phyloP scores from a whole-genome alignment of 1,284 basidiomycete genomes.

The Ceratobasidium sp. region DNA sequence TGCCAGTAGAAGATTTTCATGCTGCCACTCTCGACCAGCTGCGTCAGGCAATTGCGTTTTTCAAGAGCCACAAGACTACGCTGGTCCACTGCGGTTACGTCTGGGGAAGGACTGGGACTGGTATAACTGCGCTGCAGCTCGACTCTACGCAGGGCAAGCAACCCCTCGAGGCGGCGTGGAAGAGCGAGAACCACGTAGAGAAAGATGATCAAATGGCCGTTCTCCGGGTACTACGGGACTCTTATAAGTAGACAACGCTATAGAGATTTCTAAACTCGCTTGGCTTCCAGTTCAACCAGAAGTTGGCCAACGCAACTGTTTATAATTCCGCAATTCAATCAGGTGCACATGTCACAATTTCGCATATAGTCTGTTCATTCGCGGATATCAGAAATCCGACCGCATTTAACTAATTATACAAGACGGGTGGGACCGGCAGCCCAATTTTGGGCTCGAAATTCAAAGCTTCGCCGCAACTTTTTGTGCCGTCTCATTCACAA shows the following conservation, averaged over 20 bases:
- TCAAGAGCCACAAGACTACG: background rate
- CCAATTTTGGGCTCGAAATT: background rate
- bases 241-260: too few species aligned
- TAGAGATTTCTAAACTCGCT: too few species aligned
- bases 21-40: background rate
- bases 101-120: background rate
- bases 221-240: too few species aligned
- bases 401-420: too few species aligned
- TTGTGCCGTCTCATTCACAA: slow-evolving; percentile 73
- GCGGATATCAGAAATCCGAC: too few species aligned
- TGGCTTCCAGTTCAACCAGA: too few species aligned
- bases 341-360: too few species aligned
- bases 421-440: background rate
- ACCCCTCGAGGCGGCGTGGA: background rate
- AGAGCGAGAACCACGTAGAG: background rate
- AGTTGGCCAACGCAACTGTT: too few species aligned
- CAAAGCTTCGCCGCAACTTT: slow-evolving; percentile 42
- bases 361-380: too few species aligned
- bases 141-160: background rate
- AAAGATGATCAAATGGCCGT: background rate
- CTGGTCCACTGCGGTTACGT: background rate
- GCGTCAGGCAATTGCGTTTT: background rate
- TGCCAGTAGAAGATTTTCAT: background rate
- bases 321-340: too few species aligned
- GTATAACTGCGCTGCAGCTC: background rate